Evolutionary conservation across 2,329 filamentous ascomycete genomes (phyloP).

Genomic region (Penicillium expansum): DNA sequence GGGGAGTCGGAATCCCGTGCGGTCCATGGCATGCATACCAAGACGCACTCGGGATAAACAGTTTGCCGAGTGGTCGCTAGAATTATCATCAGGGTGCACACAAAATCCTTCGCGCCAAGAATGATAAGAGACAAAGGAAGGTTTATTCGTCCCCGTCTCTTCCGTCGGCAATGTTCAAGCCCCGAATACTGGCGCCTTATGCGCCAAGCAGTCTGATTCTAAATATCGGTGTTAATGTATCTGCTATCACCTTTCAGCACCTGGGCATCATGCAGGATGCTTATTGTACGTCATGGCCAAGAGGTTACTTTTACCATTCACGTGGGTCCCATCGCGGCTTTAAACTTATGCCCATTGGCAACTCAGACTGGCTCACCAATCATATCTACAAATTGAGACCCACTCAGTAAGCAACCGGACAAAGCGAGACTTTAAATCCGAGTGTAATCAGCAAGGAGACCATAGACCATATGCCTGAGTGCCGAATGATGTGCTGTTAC

Average conservation of each 20-base stretch:
- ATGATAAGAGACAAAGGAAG: neutral
- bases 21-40: neutral
- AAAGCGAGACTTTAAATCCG: neutral
- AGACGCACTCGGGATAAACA: neutral
- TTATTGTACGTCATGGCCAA: conserved; percentile 6
- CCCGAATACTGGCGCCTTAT: neutral
- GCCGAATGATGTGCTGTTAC: neutral
- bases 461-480: neutral
- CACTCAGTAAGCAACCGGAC: neutral
- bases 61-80: neutral
- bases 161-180: neutral
- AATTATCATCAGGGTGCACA: neutral
- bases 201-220: neutral
- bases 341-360: neutral
- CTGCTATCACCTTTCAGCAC: neutral
- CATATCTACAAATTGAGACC: neutral
- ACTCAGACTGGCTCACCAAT: neutral
- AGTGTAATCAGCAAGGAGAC: neutral
- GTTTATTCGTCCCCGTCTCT: neutral
- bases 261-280: neutral
- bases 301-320: neutral
- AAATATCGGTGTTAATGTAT: neutral
- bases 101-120: neutral
- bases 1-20: neutral
- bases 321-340: neutral